Conservation (phyloP, 768 basidiomycete species). For the Agaricus bisporus region DNA sequence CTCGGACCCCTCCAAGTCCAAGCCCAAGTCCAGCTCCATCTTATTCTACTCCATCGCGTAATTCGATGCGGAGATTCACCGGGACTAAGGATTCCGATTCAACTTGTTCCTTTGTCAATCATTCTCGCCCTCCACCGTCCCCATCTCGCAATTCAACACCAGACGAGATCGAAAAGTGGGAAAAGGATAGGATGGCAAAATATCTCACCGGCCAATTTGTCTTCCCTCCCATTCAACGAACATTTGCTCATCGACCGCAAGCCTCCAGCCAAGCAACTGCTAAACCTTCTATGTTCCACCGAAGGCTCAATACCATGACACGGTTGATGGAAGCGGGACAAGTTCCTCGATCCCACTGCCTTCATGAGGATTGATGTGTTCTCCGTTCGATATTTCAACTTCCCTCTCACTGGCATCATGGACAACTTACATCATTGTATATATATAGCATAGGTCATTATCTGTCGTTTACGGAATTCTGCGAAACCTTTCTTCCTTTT, state of each 20-base stretch:
- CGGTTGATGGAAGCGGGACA: constrained; percentile 27
- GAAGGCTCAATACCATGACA: constrained; percentile 28
- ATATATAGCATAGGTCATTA: too few species aligned
- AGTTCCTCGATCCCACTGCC: constrained; percentile 20
- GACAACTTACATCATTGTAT: too few species aligned
- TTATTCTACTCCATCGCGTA: constrained; percentile 1
- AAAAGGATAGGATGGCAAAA: constrained; percentile 28
- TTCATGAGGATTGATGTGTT: constrained; percentile 18
- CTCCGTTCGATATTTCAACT: neutral
- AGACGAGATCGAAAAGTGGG: constrained; percentile 29
- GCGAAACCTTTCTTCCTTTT: too few species aligned
- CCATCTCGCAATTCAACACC: constrained; percentile 25
- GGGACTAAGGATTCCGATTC: neutral
- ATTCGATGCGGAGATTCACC: neutral
- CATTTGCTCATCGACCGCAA: neutral
- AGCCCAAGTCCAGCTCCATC: constrained; percentile 12
- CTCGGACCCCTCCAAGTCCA: neutral
- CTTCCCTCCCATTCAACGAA: constrained; percentile 31
- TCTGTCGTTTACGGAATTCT: too few species aligned
- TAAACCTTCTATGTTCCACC: constrained; percentile 16
- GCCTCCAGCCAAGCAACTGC: constrained; percentile 1
- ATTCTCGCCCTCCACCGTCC: constrained; percentile 22
- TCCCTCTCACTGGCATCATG: neutral
- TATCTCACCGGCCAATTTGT: constrained; percentile 35
- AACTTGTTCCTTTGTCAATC: neutral